Evolutionary conservation across 2,329 filamentous ascomycete genomes (phyloP), one percentile per base, ranked within the genome.

Genomic region (Fusarium siculi): DNA sequence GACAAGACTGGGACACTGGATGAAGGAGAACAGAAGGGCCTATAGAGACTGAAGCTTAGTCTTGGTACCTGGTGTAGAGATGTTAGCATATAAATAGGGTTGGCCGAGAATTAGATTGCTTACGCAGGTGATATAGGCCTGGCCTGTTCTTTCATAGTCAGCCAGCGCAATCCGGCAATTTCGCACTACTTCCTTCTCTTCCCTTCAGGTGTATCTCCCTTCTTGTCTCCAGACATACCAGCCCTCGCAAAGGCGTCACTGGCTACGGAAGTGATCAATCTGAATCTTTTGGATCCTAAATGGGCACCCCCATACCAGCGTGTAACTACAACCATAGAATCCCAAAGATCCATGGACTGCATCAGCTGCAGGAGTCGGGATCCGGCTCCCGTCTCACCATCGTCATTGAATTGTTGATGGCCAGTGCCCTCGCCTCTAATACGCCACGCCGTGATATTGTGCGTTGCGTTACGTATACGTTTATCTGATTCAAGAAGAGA

Each of bases 241-340:
- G 93, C 95, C 79, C 90, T 89, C 16, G 97, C 88, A 74, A 98
- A 87, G 2, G 92, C 93, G 82, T 98, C 95, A 77, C 95, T 89
- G 11, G 95, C 95, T 14, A 91, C 93, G 57, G 89, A 88, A 80
- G 97, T 98, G 79, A 99, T 98, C 58, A 97, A 85, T 21, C 94
- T 90, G 80, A 99, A 99, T 72, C 96, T 86, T 80, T 96, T 92
- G 42, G 96, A 95, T 0, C 96, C 96, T 54, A 99, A 83, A 76
- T 95, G 93, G 62, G 97, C 89, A 4, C 96, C 96, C 7, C 96
- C 96, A 82, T 97, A 99, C 96, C 96, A 99, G 70, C 96, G 85
- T 46, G 93, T 95, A 25, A 99, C 96, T 5, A 99, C 92, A 0
- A 99, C 94, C 85, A 98, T 92, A 15, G 93, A 92, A 81, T 97